Evolutionary conservation across 148 eudicot genomes (phyloP).

Genomic region (Vaccinium macrocarpon): DNA sequence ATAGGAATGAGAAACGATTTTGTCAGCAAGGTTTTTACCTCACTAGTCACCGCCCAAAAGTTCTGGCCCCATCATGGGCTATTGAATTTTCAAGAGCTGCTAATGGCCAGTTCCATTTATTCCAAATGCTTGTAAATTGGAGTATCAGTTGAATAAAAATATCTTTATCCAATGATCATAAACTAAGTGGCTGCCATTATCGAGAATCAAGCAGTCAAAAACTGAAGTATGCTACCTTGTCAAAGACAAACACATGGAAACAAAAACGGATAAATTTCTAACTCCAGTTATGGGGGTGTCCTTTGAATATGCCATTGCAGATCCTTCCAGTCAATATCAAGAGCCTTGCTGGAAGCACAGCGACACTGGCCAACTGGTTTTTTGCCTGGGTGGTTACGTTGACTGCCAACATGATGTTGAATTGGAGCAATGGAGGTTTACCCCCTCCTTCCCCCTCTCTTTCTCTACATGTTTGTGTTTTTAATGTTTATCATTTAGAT

Average conservation of each 20-base stretch:
- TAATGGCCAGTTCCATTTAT: background rate
- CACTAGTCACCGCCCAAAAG: background rate
- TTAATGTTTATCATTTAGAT: background rate
- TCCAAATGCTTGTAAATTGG: background rate
- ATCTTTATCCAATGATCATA: background rate
- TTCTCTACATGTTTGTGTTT: background rate
- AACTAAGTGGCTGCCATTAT: background rate
- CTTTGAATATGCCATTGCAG: slow-evolving; percentile 34
- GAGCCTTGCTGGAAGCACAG: slow-evolving; percentile 68
- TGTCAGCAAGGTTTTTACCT: background rate
- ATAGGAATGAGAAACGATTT: background rate
- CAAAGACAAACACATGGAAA: background rate
- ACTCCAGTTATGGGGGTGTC: background rate
- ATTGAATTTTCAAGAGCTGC: background rate
- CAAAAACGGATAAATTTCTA: background rate
- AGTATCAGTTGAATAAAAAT: background rate
- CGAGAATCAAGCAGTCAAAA: background rate
- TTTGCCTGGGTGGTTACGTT: slow-evolving; percentile 54
- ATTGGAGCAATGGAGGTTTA: slow-evolving; percentile 61
- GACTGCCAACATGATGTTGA: slow-evolving; percentile 62
- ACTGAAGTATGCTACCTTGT: background rate
- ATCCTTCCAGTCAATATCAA: slow-evolving; percentile 73
- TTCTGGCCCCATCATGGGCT: background rate
- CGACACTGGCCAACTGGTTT: slow-evolving; percentile 65
- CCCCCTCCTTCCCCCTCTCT: background rate